Conservation (phyloP, 2,329 filamentous ascomycete genomes). For the Incumbomyces lentus region DNA sequence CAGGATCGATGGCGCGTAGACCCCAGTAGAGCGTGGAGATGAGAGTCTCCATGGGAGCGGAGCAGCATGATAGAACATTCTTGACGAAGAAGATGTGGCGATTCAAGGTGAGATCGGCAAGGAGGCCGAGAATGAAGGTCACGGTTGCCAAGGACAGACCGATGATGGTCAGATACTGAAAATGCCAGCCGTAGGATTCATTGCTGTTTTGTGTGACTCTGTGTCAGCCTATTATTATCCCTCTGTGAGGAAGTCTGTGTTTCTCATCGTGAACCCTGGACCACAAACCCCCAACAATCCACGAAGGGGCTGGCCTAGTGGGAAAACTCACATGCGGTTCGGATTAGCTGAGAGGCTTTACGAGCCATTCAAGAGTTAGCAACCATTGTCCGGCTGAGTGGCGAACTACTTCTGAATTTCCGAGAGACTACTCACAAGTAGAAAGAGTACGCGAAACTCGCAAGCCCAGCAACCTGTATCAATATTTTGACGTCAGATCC, state of each 20-base stretch:
- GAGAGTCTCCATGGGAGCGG: slow-evolving; percentile 50
- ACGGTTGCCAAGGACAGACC: slow-evolving; percentile 46
- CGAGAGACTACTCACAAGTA: slow-evolving; percentile 30
- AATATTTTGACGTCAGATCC: neutral
- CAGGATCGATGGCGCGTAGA: slow-evolving; percentile 37
- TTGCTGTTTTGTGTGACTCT: slow-evolving; percentile 30
- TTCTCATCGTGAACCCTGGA: too few relatives aligned
- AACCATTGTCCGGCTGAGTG: neutral
- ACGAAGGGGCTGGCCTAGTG: too few relatives aligned
- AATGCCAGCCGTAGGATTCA: slow-evolving; percentile 54
- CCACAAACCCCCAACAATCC: too few relatives aligned
- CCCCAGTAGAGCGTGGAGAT: slow-evolving; percentile 54
- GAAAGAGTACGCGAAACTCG: slow-evolving; percentile 35
- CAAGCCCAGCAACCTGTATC: slow-evolving; percentile 29
- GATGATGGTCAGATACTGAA: slow-evolving; percentile 56
- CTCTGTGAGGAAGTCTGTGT: too few relatives aligned
- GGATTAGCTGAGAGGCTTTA: slow-evolving; percentile 33
- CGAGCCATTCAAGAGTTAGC: neutral
- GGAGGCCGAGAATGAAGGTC: slow-evolving; percentile 44
- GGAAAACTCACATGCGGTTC: slow-evolving; percentile 29
- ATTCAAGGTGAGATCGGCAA: slow-evolving; percentile 47
- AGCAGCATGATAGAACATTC: slow-evolving; percentile 47
- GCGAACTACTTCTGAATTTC: neutral
- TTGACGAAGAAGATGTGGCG: slow-evolving; percentile 45
- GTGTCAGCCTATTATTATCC: too few relatives aligned